These are phyloP conservation scores for Yamadazyma sp. DNA, from an alignment of 805 yeast species.

Conservation along the genomic window DNA sequence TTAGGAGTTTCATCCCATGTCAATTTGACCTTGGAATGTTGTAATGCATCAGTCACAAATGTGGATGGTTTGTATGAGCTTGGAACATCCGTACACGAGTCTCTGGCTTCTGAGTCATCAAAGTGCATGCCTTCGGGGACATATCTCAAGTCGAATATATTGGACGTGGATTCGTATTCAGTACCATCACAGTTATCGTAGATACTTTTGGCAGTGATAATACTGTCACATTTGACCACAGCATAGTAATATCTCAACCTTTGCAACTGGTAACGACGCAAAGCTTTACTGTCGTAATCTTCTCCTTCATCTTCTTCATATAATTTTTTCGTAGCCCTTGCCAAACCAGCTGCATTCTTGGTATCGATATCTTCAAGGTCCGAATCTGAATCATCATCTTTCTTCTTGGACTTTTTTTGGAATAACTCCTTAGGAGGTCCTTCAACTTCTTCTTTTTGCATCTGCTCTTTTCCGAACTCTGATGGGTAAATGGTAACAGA, in stretches of 20 bases:
- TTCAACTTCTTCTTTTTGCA: constrained; percentile 84
- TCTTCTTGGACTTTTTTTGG: constrained; percentile 40
- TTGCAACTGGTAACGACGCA: constrained; percentile 90
- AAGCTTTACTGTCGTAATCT: constrained; percentile 80
- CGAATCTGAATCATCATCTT: constrained; percentile 34
- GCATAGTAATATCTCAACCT: constrained; percentile 93
- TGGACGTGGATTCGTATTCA: constrained; percentile 94
- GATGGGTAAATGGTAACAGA: constrained; percentile 80
- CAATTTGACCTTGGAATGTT: constrained; percentile 91
- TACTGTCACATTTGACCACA: constrained; percentile 76
- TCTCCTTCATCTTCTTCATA: constrained; percentile 82
- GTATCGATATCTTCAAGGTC: constrained; percentile 41
- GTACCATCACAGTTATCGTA: constrained; percentile 91
- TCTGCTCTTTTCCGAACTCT: constrained; percentile 88
- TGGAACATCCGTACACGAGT: constrained; percentile 71
- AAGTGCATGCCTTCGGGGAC: constrained; percentile 93
- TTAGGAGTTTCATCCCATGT: constrained; percentile 99
- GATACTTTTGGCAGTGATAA: constrained; percentile 67
- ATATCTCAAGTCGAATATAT: constrained; percentile 86
- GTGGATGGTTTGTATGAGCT: constrained; percentile 72
- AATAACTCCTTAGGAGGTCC: constrained; percentile 93
- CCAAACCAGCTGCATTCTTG: constrained; percentile 48
- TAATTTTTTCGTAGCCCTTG: constrained; percentile 64
- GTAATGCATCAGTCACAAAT: constrained; percentile 92
- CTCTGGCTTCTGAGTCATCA: constrained; percentile 69